Conservation (phyloP, 805 yeast genomes). For the Suhomyces emberorum region DNA sequence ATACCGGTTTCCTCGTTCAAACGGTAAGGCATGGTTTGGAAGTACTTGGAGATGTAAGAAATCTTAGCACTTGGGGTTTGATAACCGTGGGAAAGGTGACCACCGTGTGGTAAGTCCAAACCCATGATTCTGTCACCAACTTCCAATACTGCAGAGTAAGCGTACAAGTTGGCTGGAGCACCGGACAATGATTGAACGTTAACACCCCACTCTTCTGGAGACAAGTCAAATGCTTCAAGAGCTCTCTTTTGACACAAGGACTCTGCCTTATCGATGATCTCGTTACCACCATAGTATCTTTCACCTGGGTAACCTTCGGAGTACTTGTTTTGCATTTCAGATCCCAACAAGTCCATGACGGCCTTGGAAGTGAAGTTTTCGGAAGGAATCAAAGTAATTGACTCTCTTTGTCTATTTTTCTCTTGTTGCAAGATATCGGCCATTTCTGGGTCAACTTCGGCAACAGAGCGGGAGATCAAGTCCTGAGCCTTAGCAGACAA, state of each 20-base stretch:
- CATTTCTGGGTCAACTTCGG: constrained; percentile 77
- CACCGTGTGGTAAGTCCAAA: constrained; percentile 96
- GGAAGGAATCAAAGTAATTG: constrained; percentile 91
- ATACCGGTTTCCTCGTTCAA: constrained; percentile 88
- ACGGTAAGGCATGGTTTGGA: constrained; percentile 98
- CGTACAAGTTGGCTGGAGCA: constrained; percentile 96
- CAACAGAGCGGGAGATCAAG: constrained; percentile 58
- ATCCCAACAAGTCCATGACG: constrained; percentile 93
- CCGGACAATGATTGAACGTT: constrained; percentile 96
- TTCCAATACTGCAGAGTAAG: constrained; percentile 90
- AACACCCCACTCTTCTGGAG: constrained; percentile 91
- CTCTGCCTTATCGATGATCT: constrained; percentile 93
- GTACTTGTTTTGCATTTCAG: constrained; percentile 98
- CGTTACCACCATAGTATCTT: constrained; percentile 98
- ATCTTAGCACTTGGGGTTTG: constrained; percentile 92
- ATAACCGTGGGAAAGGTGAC: constrained; percentile 97
- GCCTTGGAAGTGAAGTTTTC: constrained; percentile 97
- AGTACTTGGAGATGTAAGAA: constrained; percentile 92
- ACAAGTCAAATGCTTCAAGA: constrained; percentile 77
- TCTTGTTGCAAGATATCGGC: constrained; percentile 73
- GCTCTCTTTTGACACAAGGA: constrained; percentile 92
- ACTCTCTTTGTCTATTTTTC: constrained; percentile 86
- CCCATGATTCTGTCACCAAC: constrained; percentile 98
- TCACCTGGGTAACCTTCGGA: constrained; percentile 99
- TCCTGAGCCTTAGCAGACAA: constrained; percentile 63